These are phyloP conservation scores for Crucihimalaya himalaica DNA, from an alignment of 345 rosid species.

Conservation along the genomic window DNA sequence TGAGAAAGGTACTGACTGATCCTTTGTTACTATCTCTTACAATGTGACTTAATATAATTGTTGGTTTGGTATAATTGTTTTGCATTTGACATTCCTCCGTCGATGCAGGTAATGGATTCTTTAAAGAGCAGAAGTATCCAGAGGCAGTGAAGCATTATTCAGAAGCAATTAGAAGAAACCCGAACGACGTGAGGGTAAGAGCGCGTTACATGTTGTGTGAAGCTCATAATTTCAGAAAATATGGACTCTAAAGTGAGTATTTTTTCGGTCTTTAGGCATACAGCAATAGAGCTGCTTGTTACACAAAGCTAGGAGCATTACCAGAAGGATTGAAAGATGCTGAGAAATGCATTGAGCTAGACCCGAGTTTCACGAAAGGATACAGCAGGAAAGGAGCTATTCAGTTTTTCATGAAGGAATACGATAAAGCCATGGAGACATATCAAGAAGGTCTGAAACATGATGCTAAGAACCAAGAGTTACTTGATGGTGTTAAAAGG, in stretches of 20 bases:
- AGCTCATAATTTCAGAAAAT: background rate
- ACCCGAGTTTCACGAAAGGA: slow-evolving; percentile 87
- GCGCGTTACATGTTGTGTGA: background rate
- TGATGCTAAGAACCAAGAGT: slow-evolving; percentile 84
- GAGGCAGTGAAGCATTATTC: slow-evolving; percentile 91
- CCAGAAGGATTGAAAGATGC: slow-evolving; percentile 98
- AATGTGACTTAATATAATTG: no score
- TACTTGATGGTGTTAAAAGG: slow-evolving; percentile 90
- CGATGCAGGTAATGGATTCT: slow-evolving; percentile 72
- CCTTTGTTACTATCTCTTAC: background rate
- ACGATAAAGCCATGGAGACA: slow-evolving; percentile 87
- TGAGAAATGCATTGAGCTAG: slow-evolving; percentile 94
- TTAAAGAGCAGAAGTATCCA: slow-evolving; percentile 90
- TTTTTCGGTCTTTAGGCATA: slow-evolving; percentile 52
- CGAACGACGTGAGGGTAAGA: slow-evolving; percentile 68
- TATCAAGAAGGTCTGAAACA: slow-evolving; percentile 86
- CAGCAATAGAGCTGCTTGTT: slow-evolving; percentile 97
- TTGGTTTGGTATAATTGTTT: background rate
- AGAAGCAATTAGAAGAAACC: slow-evolving; percentile 85
- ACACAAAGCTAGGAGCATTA: slow-evolving; percentile 88
- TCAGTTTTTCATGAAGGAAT: slow-evolving; percentile 95
- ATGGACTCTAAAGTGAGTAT: background rate
- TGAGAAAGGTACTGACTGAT: slow-evolving; percentile 68
- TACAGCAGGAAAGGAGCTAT: slow-evolving; percentile 89
- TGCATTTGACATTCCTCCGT: background rate